Conservation (phyloP, 2,329 filamentous ascomycete species). For the Penicillium frequentans region DNA sequence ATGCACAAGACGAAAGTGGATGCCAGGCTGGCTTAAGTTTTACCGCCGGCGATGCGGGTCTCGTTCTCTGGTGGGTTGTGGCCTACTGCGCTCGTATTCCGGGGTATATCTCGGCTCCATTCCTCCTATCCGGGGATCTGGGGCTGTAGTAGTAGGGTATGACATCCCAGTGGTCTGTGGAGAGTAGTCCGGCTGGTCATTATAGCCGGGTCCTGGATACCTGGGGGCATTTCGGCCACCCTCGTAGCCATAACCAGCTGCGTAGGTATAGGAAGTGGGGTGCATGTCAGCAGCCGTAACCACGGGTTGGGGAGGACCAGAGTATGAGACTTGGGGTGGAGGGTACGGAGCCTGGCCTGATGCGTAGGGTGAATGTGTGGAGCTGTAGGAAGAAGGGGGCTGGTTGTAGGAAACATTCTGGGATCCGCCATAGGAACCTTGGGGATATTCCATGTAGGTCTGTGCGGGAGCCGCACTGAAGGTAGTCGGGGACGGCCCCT, state of each 20-base stretch:
- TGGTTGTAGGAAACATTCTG: slow-evolving; percentile 35
- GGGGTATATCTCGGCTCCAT: slow-evolving; percentile 46
- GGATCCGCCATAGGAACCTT: slow-evolving; percentile 32
- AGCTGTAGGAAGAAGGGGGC: slow-evolving; percentile 32
- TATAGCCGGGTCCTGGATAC: slow-evolving; percentile 43
- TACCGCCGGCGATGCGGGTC: slow-evolving; percentile 42
- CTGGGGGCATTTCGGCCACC: slow-evolving; percentile 41
- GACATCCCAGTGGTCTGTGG: slow-evolving; percentile 41
- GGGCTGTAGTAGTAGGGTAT: slow-evolving; percentile 42
- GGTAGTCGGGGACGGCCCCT: slow-evolving; percentile 38
- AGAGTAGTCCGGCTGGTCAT: slow-evolving; percentile 43
- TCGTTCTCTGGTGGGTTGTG: slow-evolving; percentile 40
- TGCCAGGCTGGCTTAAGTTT: slow-evolving; percentile 13
- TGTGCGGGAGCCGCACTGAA: slow-evolving; percentile 36
- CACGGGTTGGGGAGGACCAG: slow-evolving; percentile 36
- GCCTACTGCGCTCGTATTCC: slow-evolving; percentile 42
- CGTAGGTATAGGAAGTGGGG: slow-evolving; percentile 40
- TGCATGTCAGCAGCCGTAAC: slow-evolving; percentile 41
- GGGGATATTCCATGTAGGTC: slow-evolving; percentile 38
- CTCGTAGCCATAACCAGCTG: slow-evolving; percentile 38
- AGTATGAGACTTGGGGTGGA: slow-evolving; percentile 34
- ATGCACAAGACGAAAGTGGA: slow-evolving; percentile 8
- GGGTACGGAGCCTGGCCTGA: slow-evolving; percentile 37
- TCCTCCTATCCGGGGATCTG: slow-evolving; percentile 44
- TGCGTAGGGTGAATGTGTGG: slow-evolving; percentile 37